Evolutionary conservation across 352 stramenopile species (phyloP).

Genomic region (Globisporangium nagaii): DNA sequence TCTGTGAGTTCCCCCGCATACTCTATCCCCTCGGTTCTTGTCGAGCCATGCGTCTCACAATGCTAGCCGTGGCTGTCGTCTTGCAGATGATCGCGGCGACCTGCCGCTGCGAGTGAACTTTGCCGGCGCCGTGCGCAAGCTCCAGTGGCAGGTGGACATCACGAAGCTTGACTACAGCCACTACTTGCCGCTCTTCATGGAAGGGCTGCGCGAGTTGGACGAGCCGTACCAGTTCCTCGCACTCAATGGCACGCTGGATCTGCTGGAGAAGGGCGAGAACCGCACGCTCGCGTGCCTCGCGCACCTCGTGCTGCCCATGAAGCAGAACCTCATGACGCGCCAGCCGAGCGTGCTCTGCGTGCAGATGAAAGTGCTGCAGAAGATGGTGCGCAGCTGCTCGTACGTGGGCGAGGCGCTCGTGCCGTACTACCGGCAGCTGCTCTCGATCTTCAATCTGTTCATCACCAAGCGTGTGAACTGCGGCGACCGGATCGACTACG

Average conservation of each 20-base stretch:
- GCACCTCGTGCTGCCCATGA: slow-evolving; percentile 63
- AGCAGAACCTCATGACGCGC: slow-evolving; percentile 83
- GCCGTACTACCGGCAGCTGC: slow-evolving; percentile 89
- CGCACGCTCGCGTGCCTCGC: slow-evolving; percentile 51
- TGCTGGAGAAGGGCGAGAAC: slow-evolving; percentile 73
- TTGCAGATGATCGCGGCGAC: slow-evolving; percentile 62
- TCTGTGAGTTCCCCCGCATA: no score
- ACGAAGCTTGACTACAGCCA: slow-evolving; percentile 75
- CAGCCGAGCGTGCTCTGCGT: slow-evolving; percentile 67
- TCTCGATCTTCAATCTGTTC: slow-evolving; percentile 92
- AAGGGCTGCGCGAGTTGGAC: slow-evolving; percentile 84
- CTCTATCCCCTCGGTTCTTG: no score
- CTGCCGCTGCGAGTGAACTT: slow-evolving; percentile 74
- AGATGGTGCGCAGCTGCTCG: slow-evolving; percentile 56
- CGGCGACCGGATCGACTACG: slow-evolving; percentile 92
- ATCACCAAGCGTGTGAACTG: slow-evolving; percentile 90
- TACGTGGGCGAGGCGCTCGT: slow-evolving; percentile 88
- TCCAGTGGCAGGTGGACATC: slow-evolving; percentile 65
- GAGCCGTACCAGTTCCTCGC: slow-evolving; percentile 84
- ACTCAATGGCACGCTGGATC: slow-evolving; percentile 69
- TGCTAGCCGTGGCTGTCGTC: no score
- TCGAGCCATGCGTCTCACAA: no score
- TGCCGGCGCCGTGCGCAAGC: slow-evolving; percentile 62
- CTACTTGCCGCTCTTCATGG: slow-evolving; percentile 92
- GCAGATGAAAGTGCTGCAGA: slow-evolving; percentile 76